phyloP scores from a whole-genome alignment of 768 basidiomycete species.

The Phaeotremella skinneri region DNA sequence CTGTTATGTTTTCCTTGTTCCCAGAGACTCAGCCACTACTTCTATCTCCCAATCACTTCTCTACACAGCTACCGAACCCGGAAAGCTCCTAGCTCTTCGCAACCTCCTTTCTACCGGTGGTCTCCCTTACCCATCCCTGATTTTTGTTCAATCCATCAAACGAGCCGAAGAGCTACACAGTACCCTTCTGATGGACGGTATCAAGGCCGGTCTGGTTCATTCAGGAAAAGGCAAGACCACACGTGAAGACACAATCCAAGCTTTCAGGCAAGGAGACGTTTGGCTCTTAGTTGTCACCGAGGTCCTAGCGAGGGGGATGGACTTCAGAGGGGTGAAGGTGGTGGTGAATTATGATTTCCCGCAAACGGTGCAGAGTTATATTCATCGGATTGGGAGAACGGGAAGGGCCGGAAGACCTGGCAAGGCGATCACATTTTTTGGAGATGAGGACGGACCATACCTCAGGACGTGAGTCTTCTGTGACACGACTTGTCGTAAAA shows the following conservation, averaged over 20 bases:
- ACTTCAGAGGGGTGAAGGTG: slow-evolving; percentile 88
- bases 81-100: slow-evolving; percentile 87
- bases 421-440: slow-evolving; percentile 93
- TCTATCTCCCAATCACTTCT: slow-evolving; percentile 83
- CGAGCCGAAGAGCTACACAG: slow-evolving; percentile 64
- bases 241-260: slow-evolving; percentile 75
- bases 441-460: slow-evolving; percentile 84
- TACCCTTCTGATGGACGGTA: slow-evolving; percentile 74
- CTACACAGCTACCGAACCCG: slow-evolving; percentile 88
- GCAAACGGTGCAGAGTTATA: slow-evolving; percentile 88
- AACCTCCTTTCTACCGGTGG: slow-evolving; percentile 65
- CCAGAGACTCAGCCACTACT: slow-evolving; percentile 87
- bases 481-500: neutral
- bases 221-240: slow-evolving; percentile 84
- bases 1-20: neutral
- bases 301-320: slow-evolving; percentile 97
- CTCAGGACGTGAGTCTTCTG: slow-evolving; percentile 67
- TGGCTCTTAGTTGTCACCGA: slow-evolving; percentile 97
- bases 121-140: slow-evolving; percentile 83
- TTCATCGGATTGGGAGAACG: slow-evolving; percentile 94
- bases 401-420: slow-evolving; percentile 90
- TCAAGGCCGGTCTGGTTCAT: slow-evolving; percentile 84
- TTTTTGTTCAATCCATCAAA: slow-evolving; percentile 84
- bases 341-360: slow-evolving; percentile 95
- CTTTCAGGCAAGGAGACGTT: slow-evolving; percentile 83